Evolutionary conservation across 2,329 filamentous ascomycete species (phyloP).

Genomic region (Ascochyta fabae): DNA sequence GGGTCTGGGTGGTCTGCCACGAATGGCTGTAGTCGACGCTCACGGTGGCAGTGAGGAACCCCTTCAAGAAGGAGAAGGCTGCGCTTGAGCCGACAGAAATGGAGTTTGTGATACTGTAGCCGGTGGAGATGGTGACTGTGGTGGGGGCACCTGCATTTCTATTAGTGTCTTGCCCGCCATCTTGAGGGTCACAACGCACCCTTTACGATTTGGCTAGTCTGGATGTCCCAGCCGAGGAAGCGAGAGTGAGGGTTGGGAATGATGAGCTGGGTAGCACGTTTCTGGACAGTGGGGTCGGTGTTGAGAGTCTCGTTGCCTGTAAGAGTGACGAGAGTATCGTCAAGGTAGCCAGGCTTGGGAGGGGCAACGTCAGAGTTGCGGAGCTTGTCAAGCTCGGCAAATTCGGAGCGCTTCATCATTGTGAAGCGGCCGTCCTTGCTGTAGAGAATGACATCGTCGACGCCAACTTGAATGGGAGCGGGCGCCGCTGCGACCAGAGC

Average conservation of each 20-base stretch:
- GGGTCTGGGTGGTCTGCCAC: slow-evolving; percentile 45
- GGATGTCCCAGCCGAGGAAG: slow-evolving; percentile 52
- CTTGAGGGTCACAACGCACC: slow-evolving; percentile 4
- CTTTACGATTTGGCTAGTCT: slow-evolving; percentile 47
- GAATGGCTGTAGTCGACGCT: slow-evolving; percentile 36
- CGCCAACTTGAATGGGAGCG: slow-evolving; percentile 21
- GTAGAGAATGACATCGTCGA: slow-evolving; percentile 38
- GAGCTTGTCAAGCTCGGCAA: slow-evolving; percentile 24
- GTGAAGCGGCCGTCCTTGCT: slow-evolving; percentile 29
- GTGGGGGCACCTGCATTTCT: slow-evolving; percentile 25
- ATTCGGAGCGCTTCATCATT: slow-evolving; percentile 32
- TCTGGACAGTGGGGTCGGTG: slow-evolving; percentile 9
- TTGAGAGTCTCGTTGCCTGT: slow-evolving; percentile 13
- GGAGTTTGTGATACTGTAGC: slow-evolving; percentile 46
- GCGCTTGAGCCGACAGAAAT: slow-evolving; percentile 32
- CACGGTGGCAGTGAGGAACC: slow-evolving; percentile 33
- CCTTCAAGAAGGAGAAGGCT: slow-evolving; percentile 31
- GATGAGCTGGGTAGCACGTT: slow-evolving; percentile 30
- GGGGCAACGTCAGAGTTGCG: slow-evolving; percentile 22
- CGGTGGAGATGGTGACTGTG: slow-evolving; percentile 41
- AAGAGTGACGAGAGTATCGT: slow-evolving; percentile 17
- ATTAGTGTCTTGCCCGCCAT: not conserved
- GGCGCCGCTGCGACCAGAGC: slow-evolving; percentile 23
- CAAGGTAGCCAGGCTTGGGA: slow-evolving; percentile 29
- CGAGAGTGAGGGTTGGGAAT: slow-evolving; percentile 26